Conservation (phyloP, 1,139 yeast species). For the Blastobotrys malaysiensis region DNA sequence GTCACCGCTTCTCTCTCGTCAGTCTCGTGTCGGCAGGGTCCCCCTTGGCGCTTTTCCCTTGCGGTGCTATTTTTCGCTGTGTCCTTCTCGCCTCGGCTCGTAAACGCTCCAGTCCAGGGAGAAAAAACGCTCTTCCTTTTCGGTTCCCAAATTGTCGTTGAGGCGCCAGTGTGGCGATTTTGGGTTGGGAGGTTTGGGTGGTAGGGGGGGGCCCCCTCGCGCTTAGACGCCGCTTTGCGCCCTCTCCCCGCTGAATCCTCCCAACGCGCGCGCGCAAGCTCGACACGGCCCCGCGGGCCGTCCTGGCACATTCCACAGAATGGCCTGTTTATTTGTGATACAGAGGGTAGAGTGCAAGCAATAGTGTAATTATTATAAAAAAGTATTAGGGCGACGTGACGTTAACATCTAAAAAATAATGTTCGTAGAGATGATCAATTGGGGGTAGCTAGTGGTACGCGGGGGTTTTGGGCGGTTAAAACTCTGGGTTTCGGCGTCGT, state of each 20-base stretch:
- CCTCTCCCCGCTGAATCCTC: background rate
- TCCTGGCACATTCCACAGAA: background rate
- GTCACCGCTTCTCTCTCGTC: too few species aligned
- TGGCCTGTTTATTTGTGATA: background rate
- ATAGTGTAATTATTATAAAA: too few species aligned
- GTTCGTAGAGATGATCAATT: too few species aligned
- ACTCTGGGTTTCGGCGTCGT: constrained; percentile 13
- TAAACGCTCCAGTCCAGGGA: background rate
- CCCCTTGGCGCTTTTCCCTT: too few species aligned
- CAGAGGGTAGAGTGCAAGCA: too few species aligned
- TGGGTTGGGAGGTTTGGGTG: background rate
- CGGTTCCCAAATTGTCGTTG: background rate
- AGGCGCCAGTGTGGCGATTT: background rate
- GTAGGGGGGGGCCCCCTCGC: background rate
- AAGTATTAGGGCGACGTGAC: too few species aligned
- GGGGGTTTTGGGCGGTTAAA: constrained; percentile 3
- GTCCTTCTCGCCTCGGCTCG: background rate
- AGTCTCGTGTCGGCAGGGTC: too few species aligned
- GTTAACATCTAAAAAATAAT: too few species aligned
- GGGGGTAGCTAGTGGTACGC: too few species aligned
- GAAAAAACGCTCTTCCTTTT: background rate
- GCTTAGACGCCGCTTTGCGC: background rate
- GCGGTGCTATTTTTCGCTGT: too few species aligned
- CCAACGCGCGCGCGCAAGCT: background rate
- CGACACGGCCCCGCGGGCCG: background rate